Evolutionary conservation across 768 basidiomycete genomes (phyloP), one percentile per base, ranked within the genome.

Genomic region (Amanita jacksonii): DNA sequence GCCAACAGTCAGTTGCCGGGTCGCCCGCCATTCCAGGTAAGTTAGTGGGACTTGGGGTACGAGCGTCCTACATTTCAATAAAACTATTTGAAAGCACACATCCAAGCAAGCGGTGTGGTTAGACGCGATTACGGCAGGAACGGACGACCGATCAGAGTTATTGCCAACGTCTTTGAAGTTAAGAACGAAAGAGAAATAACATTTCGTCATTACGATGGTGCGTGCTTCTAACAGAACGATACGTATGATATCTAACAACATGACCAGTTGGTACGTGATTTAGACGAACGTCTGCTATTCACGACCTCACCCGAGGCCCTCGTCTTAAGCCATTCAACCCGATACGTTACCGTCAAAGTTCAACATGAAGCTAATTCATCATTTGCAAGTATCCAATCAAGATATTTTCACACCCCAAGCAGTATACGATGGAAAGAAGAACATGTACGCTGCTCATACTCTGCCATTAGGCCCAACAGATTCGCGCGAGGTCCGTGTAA

Each of bases 371-470:
- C 61, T 90, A 8, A 79, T 90, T 38, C 68, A 69, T 10, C 65
- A 64, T 12, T 58, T 90, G 10, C 88, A 90, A 56, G 65, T 63
- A 0, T 67, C 73, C 3, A 75, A 77, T 1, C 77, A 76, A 0
- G 61, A 72, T n/a, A 64, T 84, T 16, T 90, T 90, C 55, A 84
- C 75, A 2, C 85, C 83, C 8, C 75, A 70, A 10, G 80, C 70
- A 13, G 85, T 76, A 1, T 89, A 87, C 48, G 87, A 89, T 46
- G 86, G 86, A 0, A 70, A 83, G 32, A 89, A 87, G 60, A 89
- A 88, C 49, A 58, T 72, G 46, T 90, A 85, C 52, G 68, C 80
- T 18, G 62, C 76, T 10, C 67, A 73, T 30, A 68, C 73, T 45
- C 66, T 88, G 7, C 74, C 79, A 0, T 77, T 90, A 30, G 75